Evolutionary conservation across 352 stramenopile species (phyloP), one percentile per base, ranked within the genome.

Genomic region (Globisporangium spiculum): DNA sequence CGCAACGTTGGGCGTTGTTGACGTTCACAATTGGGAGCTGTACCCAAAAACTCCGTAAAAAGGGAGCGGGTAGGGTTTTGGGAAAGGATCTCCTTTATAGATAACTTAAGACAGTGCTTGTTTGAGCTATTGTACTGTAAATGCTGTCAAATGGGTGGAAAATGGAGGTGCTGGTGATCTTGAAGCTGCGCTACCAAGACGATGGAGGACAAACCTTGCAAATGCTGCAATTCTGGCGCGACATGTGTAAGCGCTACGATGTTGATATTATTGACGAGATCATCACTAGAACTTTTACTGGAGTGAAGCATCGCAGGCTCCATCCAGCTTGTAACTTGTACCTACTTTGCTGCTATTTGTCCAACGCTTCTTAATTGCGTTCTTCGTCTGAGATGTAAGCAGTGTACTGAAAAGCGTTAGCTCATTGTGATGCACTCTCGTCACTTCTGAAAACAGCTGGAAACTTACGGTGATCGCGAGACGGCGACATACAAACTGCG

Each of bases 11-110:
- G 36, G 36, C 36, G 27, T 9, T 64, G 58, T 64, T 64, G 58
- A 64, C 41, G 58, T 22, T 22, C 41, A 50, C 41, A 50, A 48
- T 48, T 41, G 41, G 18, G 30, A 63, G 57, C 57, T 64, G 58
- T 55, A 64, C 58, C 58, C 58, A 63, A 63, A 41, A 59, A 8
- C 18, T 9, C 7, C 22, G n/a, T 10, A 48, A 62, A 50, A 50
- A 53, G 34, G 57, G n/a, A 5, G 55, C 10, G 55, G 55, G 24
- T 60, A 60, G 55, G 27, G 26, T 16, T 63, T 24, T 36, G 10
- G 22, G n/a, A 2, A 50, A 50, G 41, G 41, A 32, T 58, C 27
- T 58, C 26, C 9, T 20, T n/a, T 12, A 3, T 10, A 14, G 16
- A 34, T 63, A 60, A 46, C 54, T 24, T 22, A 53, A 32, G 1